Evolutionary conservation across 2,329 filamentous ascomycete genomes (phyloP).

Genomic region (Colletotrichum eleusines): DNA sequence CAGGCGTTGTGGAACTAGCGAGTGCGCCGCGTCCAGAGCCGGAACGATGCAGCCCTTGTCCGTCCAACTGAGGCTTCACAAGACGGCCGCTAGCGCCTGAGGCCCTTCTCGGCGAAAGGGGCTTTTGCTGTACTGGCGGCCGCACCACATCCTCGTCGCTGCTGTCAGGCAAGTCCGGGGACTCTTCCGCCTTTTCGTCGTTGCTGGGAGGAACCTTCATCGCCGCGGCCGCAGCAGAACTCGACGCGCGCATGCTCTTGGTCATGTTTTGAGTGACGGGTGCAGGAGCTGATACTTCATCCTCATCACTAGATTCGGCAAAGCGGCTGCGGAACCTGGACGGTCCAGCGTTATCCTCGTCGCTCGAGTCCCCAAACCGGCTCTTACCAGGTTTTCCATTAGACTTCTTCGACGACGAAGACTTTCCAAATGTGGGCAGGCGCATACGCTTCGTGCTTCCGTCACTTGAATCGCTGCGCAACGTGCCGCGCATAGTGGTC

Average conservation of each 20-base stretch:
- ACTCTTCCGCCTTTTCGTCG: slow-evolving; percentile 61
- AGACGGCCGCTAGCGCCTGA: slow-evolving; percentile 36
- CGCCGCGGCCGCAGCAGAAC: slow-evolving; percentile 51
- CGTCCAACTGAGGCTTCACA: slow-evolving; percentile 43
- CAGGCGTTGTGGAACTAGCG: slow-evolving; percentile 43
- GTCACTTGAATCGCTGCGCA: slow-evolving; percentile 58
- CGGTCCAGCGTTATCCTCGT: slow-evolving; percentile 62
- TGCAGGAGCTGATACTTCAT: slow-evolving; percentile 73
- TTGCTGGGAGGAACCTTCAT: slow-evolving; percentile 54
- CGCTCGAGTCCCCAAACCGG: slow-evolving; percentile 73
- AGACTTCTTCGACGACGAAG: slow-evolving; percentile 50
- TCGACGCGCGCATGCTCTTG: slow-evolving; percentile 50
- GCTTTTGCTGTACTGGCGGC: slow-evolving; percentile 39
- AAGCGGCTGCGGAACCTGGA: slow-evolving; percentile 69
- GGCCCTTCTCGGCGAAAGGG: slow-evolving; percentile 41
- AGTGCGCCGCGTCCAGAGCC: slow-evolving; percentile 57
- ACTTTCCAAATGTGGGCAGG: slow-evolving; percentile 58
- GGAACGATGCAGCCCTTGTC: slow-evolving; percentile 52
- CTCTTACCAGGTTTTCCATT: slow-evolving; percentile 55
- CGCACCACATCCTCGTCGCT: slow-evolving; percentile 59
- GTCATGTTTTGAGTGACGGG: slow-evolving; percentile 71
- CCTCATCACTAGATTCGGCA: slow-evolving; percentile 79
- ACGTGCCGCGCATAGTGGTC: slow-evolving; percentile 55
- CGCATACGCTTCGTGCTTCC: slow-evolving; percentile 53
- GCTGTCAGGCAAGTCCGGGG: slow-evolving; percentile 71